Percentiles rank a stretch among this genome's conserved stretches.
Evolutionary conservation across 2,329 filamentous ascomycete genomes (phyloP).

Genomic region (Talaromyces verruculosus): DNA sequence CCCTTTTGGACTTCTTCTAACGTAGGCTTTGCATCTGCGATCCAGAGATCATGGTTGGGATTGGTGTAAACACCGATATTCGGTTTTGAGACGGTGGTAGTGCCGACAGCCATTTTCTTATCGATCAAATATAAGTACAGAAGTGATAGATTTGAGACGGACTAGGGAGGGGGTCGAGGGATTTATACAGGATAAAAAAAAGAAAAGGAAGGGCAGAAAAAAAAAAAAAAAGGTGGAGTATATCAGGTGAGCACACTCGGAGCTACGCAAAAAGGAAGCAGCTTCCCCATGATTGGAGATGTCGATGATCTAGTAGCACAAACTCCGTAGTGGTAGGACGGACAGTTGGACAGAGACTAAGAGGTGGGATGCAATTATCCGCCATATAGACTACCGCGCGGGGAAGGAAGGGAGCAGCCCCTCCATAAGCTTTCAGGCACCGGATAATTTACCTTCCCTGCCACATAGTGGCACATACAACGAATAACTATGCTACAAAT

Average conservation of each 20-base stretch:
- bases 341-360: not conserved
- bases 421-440: constrained; percentile 5
- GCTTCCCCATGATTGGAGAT: constrained; percentile 13
- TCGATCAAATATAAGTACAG: not conserved
- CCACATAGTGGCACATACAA: not conserved
- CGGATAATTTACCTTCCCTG: not conserved
- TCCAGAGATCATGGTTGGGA: constrained; percentile 86
- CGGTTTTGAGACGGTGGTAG: constrained; percentile 55
- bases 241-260: not conserved
- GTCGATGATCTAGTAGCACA: not conserved
- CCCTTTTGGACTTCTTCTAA: constrained; percentile 71
- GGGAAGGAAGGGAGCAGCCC: not conserved
- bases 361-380: constrained; percentile 7
- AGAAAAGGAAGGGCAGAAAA: not conserved
- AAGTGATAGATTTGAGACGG: not conserved
- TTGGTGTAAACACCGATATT: constrained; percentile 98
- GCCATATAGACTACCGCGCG: not conserved
- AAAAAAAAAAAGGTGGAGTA: not conserved
- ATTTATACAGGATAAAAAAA: not conserved
- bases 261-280: not conserved
- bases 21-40: constrained; percentile 73
- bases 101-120: constrained; percentile 18
- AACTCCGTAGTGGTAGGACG: not conserved
- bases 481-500: not conserved
- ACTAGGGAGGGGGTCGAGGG: not conserved